Percentiles rank a stretch among this genome's conserved stretches.
These are phyloP conservation scores for Euphorbia peplus DNA, from an alignment of 345 rosid genomes.

Conservation along the genomic window DNA sequence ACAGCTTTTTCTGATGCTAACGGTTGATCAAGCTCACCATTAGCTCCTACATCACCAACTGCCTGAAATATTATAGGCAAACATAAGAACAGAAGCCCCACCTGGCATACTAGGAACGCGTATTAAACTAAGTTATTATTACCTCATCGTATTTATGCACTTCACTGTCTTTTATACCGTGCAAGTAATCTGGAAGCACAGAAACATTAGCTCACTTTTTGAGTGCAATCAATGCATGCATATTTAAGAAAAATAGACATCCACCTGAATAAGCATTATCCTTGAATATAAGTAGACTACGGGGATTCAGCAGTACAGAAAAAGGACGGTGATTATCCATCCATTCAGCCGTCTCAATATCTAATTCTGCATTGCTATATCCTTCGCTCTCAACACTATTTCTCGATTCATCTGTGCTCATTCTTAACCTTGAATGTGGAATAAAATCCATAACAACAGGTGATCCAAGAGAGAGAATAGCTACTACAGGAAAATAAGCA, in stretches of 20 bases:
- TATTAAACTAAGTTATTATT: constrained; percentile 2
- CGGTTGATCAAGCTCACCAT: not conserved
- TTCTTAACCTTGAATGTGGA: constrained; percentile 61
- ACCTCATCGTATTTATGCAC: constrained; percentile 53
- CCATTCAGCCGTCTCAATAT: constrained; percentile 24
- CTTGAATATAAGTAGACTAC: constrained; percentile 81
- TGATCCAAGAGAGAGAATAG: constrained; percentile 79
- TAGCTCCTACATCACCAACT: constrained; percentile 46
- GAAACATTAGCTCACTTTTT: not conserved
- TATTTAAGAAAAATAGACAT: constrained; percentile 6
- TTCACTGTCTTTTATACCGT: constrained; percentile 61
- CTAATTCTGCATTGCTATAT: constrained; percentile 22
- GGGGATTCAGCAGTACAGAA: constrained; percentile 73
- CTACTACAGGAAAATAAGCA: constrained; percentile 85
- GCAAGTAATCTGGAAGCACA: constrained; percentile 61
- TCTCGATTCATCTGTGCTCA: constrained; percentile 9
- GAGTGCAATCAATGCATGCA: not conserved
- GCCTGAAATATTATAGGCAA: constrained; percentile 28
- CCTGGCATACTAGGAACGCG: not conserved
- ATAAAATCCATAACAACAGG: constrained; percentile 81
- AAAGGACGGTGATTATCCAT: constrained; percentile 40
- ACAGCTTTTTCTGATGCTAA: constrained; percentile 17
- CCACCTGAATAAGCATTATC: constrained; percentile 65
- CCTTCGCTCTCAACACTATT: constrained; percentile 15
- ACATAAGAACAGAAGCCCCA: not conserved